Percentiles rank a stretch among this genome's conserved stretches.
phyloP scores from a whole-genome alignment of 441 rosid species.

The Bruguiera hainesii region DNA sequence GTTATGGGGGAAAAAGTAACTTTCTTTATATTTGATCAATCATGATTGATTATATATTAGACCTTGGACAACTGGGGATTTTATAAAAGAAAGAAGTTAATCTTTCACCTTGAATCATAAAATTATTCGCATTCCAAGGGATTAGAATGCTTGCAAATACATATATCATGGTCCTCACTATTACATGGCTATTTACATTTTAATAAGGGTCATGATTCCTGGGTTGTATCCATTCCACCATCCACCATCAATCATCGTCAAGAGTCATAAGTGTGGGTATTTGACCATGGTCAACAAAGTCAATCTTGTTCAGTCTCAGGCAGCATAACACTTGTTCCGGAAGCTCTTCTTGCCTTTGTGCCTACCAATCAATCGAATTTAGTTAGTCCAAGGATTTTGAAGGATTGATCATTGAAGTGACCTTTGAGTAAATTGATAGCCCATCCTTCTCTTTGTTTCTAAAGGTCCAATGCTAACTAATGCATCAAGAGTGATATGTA shows the following conservation, averaged over 20 bases:
- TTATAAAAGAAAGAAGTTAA: no score
- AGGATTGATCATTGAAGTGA: neutral
- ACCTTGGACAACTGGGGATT: no score
- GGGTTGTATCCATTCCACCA: no score
- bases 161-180: slow-evolving; percentile 7
- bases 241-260: slow-evolving; percentile 29
- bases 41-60: no score
- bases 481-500: neutral
- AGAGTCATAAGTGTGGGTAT: slow-evolving; percentile 49
- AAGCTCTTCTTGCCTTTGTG: slow-evolving; percentile 78
- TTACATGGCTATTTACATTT: neutral
- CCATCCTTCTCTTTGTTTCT: no score
- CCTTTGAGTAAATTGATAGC: neutral
- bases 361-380: slow-evolving; percentile 33
- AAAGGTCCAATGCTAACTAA: neutral
- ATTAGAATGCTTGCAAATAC: no score
- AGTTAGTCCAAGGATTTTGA: neutral
- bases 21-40: no score
- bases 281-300: slow-evolving; percentile 68
- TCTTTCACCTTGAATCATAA: no score
- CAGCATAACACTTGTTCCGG: slow-evolving; percentile 84
- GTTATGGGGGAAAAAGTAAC: no score
- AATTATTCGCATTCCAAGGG: no score
- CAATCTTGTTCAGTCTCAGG: slow-evolving; percentile 74
- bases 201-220: neutral